Conservation (phyloP, 2,329 filamentous ascomycete species). For the Fusarium tupiense region DNA sequence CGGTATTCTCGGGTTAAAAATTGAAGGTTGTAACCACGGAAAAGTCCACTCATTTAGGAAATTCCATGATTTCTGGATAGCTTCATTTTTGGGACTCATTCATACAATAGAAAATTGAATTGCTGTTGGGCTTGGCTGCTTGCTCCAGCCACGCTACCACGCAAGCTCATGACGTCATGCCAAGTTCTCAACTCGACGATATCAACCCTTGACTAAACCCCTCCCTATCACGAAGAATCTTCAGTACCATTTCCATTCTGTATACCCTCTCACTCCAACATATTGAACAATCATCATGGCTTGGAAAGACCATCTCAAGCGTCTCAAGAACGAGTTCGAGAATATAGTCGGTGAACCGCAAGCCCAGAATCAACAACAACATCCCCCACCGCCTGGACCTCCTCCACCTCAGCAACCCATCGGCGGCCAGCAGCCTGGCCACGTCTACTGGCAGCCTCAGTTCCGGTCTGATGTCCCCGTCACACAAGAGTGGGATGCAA, state of each 20-base stretch:
- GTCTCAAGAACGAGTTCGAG: slow-evolving; percentile 52
- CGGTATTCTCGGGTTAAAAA: not conserved
- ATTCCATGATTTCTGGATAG: not conserved
- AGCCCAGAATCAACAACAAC: slow-evolving; percentile 33
- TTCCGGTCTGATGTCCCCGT: slow-evolving; percentile 59
- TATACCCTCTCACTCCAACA: no score
- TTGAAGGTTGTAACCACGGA: not conserved
- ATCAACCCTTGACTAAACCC: not conserved
- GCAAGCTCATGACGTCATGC: slow-evolving; percentile 29
- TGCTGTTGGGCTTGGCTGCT: not conserved
- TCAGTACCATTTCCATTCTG: not conserved
- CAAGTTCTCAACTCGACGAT: slow-evolving; percentile 4
- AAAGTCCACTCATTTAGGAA: not conserved
- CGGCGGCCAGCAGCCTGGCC: slow-evolving; percentile 21
- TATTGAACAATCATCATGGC: slow-evolving; percentile 37
- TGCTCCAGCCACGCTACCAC: slow-evolving; percentile 16
- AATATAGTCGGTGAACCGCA: slow-evolving; percentile 46
- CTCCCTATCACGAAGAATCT: not conserved
- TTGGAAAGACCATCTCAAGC: slow-evolving; percentile 52
- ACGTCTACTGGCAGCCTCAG: slow-evolving; percentile 62
- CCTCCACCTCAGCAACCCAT: slow-evolving; percentile 35
- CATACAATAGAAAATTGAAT: not conserved
- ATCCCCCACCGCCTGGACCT: slow-evolving; percentile 33
- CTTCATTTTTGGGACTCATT: not conserved
- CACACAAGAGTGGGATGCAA: slow-evolving; percentile 62